A percentile compares a stretch with the other conserved stretches of the same genome.
phyloP scores from a whole-genome alignment of 176 grass and related monocot genomes.

The Tillandsia leiboldiana region DNA sequence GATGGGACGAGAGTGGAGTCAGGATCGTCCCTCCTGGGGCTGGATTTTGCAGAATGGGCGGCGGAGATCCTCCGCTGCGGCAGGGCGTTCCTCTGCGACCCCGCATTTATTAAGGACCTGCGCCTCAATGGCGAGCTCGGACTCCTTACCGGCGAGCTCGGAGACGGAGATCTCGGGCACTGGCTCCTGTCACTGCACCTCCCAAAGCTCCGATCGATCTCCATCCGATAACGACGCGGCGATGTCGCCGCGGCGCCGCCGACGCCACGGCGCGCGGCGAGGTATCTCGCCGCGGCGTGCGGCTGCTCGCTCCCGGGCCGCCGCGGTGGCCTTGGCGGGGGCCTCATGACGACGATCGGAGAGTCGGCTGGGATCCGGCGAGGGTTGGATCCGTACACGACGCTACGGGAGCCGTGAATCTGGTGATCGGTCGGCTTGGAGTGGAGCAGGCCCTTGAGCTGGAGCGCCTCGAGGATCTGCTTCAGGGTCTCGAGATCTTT shows the following conservation, averaged over 20 bases:
- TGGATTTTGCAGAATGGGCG: constrained; percentile 28
- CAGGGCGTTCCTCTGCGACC: constrained; percentile 12
- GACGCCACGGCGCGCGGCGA: neutral
- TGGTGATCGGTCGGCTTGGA: neutral
- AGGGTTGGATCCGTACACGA: constrained; percentile 6
- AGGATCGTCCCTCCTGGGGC: constrained; percentile 9
- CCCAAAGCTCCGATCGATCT: constrained; percentile 11
- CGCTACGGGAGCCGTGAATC: constrained; percentile 10
- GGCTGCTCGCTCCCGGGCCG: neutral
- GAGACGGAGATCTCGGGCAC: constrained; percentile 25
- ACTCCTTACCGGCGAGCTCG: constrained; percentile 22
- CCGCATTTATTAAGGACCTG: constrained; percentile 8
- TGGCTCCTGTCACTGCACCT: neutral
- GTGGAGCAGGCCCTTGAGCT: constrained; percentile 82
- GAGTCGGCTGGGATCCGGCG: constrained; percentile 5
- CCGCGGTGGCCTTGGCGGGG: constrained; percentile 13
- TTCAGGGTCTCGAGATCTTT: constrained; percentile 81
- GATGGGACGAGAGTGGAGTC: constrained; percentile 22
- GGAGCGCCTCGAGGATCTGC: constrained; percentile 79
- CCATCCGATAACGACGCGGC: neutral
- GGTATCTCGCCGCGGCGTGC: neutral
- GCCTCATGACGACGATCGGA: constrained; percentile 72
- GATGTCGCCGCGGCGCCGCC: constrained; percentile 6
- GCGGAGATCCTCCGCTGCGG: constrained; percentile 37
- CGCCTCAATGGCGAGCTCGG: constrained; percentile 36